phyloP scores from a whole-genome alignment of 2,329 filamentous ascomycete genomes.

The Aplosporella prunicola region DNA sequence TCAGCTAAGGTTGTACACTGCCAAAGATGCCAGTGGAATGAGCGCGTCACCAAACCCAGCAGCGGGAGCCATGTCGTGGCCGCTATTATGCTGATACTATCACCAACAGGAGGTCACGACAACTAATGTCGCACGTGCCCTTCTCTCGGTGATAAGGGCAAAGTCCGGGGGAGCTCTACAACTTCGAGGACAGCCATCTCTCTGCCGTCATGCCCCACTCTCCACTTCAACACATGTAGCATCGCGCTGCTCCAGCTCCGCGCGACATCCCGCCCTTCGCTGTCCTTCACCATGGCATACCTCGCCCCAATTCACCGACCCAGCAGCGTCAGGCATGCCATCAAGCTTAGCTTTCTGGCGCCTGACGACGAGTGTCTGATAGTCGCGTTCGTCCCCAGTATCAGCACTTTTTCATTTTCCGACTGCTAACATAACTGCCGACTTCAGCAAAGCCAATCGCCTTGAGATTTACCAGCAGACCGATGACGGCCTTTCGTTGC shows the following conservation, averaged over 20 bases:
- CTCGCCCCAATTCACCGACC: constrained; percentile 86
- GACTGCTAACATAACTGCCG: constrained; percentile 13
- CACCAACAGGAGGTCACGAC: too few species aligned
- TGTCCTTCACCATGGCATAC: constrained; percentile 63
- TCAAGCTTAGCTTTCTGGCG: constrained; percentile 68
- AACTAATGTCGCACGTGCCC: too few species aligned
- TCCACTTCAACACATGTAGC: neutral
- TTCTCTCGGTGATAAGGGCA: too few species aligned
- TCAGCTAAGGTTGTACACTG: too few species aligned
- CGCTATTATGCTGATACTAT: too few species aligned
- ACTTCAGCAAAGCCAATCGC: constrained; percentile 62
- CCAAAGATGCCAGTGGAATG: too few species aligned
- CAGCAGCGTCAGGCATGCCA: constrained; percentile 81
- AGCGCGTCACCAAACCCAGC: too few species aligned
- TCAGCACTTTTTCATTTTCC: neutral
- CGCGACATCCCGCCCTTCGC: neutral
- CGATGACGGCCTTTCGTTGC: constrained; percentile 54
- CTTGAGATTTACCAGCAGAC: constrained; percentile 71
- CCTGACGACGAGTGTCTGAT: constrained; percentile 72
- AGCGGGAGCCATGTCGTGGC: too few species aligned
- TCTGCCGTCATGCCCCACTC: neutral
- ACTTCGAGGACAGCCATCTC: neutral
- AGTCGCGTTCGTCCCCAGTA: constrained; percentile 58
- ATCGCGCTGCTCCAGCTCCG: neutral
- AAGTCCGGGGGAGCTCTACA: constrained; percentile 8